Percentiles rank a stretch among this genome's conserved stretches.
Conservation (phyloP, 306 rosid genomes). For the Quercus rubra region DNA sequence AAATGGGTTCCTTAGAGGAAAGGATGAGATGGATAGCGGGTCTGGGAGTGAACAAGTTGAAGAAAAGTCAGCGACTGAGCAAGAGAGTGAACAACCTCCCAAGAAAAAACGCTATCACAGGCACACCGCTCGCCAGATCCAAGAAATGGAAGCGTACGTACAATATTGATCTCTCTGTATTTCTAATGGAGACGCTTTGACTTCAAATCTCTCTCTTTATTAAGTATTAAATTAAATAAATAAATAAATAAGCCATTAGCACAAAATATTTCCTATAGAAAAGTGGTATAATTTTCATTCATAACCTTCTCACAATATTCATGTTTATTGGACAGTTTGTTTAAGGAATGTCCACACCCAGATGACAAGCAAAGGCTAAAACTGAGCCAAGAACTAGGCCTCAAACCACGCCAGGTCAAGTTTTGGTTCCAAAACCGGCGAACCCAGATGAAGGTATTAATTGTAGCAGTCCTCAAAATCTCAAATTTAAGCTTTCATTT, state of each 20-base stretch:
- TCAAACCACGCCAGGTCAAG: slow-evolving; percentile 94
- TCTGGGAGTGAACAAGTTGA: slow-evolving; percentile 80
- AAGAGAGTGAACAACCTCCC: slow-evolving; percentile 42
- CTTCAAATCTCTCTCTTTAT: not conserved
- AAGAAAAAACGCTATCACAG: slow-evolving; percentile 94
- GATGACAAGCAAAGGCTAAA: slow-evolving; percentile 91
- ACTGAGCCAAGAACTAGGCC: slow-evolving; percentile 75
- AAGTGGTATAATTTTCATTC: not conserved
- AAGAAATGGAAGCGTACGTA: slow-evolving; percentile 86
- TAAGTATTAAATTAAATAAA: too few relatives aligned
- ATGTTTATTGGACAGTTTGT: slow-evolving; percentile 46
- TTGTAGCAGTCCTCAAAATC: not conserved
- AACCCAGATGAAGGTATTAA: slow-evolving; percentile 85
- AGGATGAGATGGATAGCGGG: slow-evolving; percentile 85
- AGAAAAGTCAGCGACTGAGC: slow-evolving; percentile 75
- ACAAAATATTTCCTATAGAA: too few relatives aligned
- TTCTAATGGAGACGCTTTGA: not conserved
- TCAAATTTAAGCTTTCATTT: slow-evolving; percentile 2
- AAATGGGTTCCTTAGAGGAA: slow-evolving; percentile 54
- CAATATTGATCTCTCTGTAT: too few relatives aligned
- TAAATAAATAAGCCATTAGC: too few relatives aligned
- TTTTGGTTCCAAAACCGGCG: slow-evolving; percentile 99
- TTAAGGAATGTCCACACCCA: slow-evolving; percentile 97
- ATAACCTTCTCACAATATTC: not conserved
- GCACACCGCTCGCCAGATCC: slow-evolving; percentile 98